These are phyloP conservation scores for Ophiostoma populinum DNA, from an alignment of 2,329 filamentous ascomycete species.

Conservation along the genomic window DNA sequence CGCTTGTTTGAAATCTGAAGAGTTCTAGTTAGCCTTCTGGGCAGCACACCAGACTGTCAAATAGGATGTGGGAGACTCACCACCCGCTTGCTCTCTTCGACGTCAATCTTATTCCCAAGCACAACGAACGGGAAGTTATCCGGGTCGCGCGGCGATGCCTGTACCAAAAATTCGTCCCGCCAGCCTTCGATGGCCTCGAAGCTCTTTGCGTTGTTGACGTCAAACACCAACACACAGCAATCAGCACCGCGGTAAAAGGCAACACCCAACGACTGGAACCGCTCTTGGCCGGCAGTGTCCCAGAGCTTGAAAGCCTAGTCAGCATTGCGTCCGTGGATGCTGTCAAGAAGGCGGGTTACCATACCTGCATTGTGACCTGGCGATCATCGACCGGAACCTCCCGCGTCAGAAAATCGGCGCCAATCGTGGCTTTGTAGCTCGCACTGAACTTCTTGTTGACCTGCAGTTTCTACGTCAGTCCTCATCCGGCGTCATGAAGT, in stretches of 20 bases:
- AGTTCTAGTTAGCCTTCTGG: background rate
- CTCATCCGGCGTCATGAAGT: too few relatives aligned
- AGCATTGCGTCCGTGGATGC: background rate
- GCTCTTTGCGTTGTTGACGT: slow-evolving; percentile 98
- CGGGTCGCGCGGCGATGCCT: slow-evolving; percentile 88
- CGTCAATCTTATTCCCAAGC: slow-evolving; percentile 96
- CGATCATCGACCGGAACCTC: slow-evolving; percentile 95
- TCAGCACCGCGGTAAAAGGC: slow-evolving; percentile 96
- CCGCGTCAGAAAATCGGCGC: slow-evolving; percentile 94
- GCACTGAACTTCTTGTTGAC: slow-evolving; percentile 99
- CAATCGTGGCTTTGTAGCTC: slow-evolving; percentile 98
- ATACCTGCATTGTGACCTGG: slow-evolving; percentile 81
- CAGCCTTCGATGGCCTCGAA: slow-evolving; percentile 97
- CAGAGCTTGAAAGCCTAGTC: slow-evolving; percentile 48
- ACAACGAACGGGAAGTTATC: slow-evolving; percentile 98
- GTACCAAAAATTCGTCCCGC: slow-evolving; percentile 95
- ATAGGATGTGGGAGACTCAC: slow-evolving; percentile 25
- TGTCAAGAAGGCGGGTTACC: background rate
- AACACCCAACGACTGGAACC: slow-evolving; percentile 91
- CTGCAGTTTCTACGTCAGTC: slow-evolving; percentile 29
- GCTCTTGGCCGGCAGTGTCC: slow-evolving; percentile 94
- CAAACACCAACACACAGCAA: slow-evolving; percentile 94
- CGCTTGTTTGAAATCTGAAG: slow-evolving; percentile 77
- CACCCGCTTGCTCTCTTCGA: slow-evolving; percentile 93
- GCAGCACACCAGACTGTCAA: too few relatives aligned